phyloP scores from a whole-genome alignment of 352 stramenopile genomes.

The Globisporangium solare region DNA sequence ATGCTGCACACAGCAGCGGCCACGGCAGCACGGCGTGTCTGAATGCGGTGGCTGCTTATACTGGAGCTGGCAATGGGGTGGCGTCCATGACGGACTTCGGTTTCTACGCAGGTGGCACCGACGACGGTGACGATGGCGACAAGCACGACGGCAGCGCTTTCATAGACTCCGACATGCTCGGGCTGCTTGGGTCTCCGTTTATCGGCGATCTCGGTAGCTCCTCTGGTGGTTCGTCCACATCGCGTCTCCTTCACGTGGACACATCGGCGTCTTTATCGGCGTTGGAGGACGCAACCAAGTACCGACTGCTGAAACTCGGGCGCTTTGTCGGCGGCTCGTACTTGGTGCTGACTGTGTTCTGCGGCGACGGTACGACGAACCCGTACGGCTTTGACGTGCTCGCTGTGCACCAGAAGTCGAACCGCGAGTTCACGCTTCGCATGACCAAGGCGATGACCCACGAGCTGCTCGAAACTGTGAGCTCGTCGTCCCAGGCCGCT shows the following conservation, averaged over 20 bases:
- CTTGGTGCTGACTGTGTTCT: constrained; percentile 64
- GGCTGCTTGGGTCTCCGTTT: constrained; percentile 19
- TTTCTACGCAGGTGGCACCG: not conserved
- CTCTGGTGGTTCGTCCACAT: not conserved
- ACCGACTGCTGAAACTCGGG: constrained; percentile 60
- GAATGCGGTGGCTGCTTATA: too few species aligned
- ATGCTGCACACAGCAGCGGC: constrained; percentile 6
- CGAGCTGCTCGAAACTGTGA: constrained; percentile 48
- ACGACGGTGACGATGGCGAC: not conserved
- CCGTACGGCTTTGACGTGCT: constrained; percentile 71
- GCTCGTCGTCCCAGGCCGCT: constrained; percentile 47
- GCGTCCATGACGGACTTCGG: not conserved
- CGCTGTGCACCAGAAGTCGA: constrained; percentile 38
- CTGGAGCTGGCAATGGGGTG: too few species aligned
- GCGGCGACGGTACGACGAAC: constrained; percentile 54
- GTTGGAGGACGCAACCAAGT: constrained; percentile 24
- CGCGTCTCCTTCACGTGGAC: not conserved
- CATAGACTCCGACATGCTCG: constrained; percentile 4
- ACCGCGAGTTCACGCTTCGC: constrained; percentile 44
- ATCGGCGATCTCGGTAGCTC: constrained; percentile 28
- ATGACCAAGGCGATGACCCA: constrained; percentile 65
- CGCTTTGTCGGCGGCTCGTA: constrained; percentile 64
- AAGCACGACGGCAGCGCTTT: not conserved
- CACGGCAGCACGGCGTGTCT: not conserved
- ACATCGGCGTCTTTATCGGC: not conserved